Evolutionary conservation across 257 asterid species (phyloP), one percentile per base, ranked within the genome.

Genomic region (Fraxinus quadrangulata): DNA sequence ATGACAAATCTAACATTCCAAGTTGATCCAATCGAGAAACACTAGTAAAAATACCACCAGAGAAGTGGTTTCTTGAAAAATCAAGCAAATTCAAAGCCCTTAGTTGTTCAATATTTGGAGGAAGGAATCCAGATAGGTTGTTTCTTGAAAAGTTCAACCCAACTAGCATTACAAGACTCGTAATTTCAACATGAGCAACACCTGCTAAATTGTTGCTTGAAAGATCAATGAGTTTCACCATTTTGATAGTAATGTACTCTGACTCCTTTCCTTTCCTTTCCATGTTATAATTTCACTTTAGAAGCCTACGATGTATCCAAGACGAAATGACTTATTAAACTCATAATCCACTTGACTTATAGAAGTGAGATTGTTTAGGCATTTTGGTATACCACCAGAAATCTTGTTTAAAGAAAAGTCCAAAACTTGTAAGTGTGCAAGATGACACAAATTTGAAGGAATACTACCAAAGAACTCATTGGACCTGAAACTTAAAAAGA

Each of bases 91-190:
- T 73, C 1, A 88, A 70, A 3, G 16, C 17, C 19, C 74, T 71
- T 45, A 84, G 7, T 16, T 37, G 1, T 2, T 78, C 86, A 69
- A 88, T 75, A 3, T 76, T 65, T 5, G n/a, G 56, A 16, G 88
- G 86, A 17, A 88, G 81, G 10, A 68, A 17, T 71, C 92, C 80
- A 1, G 74, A 77, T 51, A 84, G 69, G 9, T 67, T 16, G 78
- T 86, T 86, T 0, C 83, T 61, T 5, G 88, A 86, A 17, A 85
- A 77, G 67, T 85, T 87, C 37, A 85, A 30, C 19, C 69, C 83
- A 5, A 83, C 26, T 34, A 85, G 69, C 1, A 81, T 88, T 14
- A 36, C 65, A 7, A 87, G 89, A 71, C 36, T 54, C 1, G 90
- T 83, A 28, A 85, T 63, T 72, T 81, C 83, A 3, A 4, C 0